These are phyloP conservation scores for Phaeoacremonium minimum DNA, from an alignment of 2,329 filamentous ascomycete species.

Conservation along the genomic window DNA sequence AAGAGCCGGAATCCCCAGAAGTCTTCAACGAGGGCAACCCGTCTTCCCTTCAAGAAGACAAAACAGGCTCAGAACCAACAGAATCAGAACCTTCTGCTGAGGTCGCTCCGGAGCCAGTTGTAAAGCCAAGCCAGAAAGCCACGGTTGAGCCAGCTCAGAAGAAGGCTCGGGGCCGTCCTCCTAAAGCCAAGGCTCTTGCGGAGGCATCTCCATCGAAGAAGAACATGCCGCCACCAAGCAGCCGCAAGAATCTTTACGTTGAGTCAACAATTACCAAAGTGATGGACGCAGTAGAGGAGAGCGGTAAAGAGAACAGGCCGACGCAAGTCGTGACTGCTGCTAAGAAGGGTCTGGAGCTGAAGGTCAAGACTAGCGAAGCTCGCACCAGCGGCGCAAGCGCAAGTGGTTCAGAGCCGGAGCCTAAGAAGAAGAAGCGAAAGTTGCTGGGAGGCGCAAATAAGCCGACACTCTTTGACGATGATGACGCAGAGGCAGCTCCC, in stretches of 20 bases:
- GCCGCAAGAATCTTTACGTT: conserved; percentile 18
- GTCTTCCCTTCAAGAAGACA: conserved; percentile 11
- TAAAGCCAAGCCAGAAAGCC: conserved; percentile 10
- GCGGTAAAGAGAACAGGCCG: conserved; percentile 25
- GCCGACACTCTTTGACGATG: conserved; percentile 69
- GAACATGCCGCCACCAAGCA: conserved; percentile 30
- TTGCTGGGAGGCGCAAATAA: conserved; percentile 58
- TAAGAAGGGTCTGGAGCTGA: conserved; percentile 24
- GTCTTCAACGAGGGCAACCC: no score
- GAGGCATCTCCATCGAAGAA: conserved; percentile 41
- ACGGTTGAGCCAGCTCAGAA: conserved; percentile 18
- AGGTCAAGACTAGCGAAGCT: conserved; percentile 14
- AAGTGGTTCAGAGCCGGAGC: conserved; percentile 25
- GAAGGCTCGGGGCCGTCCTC: conserved; percentile 38
- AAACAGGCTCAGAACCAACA: conserved; percentile 1
- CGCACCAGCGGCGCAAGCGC: conserved; percentile 6
- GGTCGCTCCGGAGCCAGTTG: conserved; percentile 9
- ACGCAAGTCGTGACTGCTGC: conserved; percentile 18
- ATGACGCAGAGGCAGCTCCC: conserved; percentile 37
- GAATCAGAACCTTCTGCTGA: background rate
- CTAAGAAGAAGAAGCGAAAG: conserved; percentile 69
- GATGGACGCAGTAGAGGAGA: conserved; percentile 26
- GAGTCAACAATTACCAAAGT: conserved; percentile 31
- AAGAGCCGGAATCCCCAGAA: conserved; percentile 24
- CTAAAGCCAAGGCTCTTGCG: conserved; percentile 37